Conservation (phyloP, 176 grass and related monocot genomes). For the Triticum urartu region DNA sequence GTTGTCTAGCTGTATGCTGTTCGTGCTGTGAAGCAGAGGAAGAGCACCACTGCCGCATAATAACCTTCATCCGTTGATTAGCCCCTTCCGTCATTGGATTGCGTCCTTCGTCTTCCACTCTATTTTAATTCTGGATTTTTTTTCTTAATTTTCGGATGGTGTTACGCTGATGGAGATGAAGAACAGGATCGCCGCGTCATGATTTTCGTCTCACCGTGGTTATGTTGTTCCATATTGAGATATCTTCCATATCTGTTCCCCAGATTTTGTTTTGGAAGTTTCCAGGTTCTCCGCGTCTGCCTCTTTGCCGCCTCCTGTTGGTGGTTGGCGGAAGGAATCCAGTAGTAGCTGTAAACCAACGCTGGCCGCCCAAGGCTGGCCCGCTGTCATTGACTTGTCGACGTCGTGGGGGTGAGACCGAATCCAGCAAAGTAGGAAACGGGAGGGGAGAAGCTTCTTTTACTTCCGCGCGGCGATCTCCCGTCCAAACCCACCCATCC, state of each 20-base stretch:
- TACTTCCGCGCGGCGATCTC: constrained; percentile 18
- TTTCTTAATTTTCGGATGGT: background rate
- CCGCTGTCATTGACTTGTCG: background rate
- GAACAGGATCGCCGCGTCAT: background rate
- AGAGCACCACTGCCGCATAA: too few relatives aligned
- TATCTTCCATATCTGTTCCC: background rate
- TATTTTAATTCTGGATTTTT: too few relatives aligned
- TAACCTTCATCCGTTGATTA: too few relatives aligned
- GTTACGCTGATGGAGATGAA: background rate
- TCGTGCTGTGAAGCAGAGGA: too few relatives aligned
- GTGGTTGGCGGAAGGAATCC: background rate
- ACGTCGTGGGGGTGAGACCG: constrained; percentile 5
- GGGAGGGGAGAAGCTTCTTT: background rate
- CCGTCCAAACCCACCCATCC: background rate
- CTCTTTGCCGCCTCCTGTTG: background rate
- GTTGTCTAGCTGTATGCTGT: too few relatives aligned
- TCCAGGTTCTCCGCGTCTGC: background rate
- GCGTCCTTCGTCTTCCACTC: too few relatives aligned
- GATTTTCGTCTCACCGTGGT: too few relatives aligned
- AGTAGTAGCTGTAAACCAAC: background rate
- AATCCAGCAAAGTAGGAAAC: background rate
- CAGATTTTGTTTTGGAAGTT: background rate
- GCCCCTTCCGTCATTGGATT: too few relatives aligned
- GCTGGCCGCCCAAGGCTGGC: background rate
- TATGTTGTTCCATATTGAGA: background rate